A percentile compares a stretch with the other conserved stretches of the same genome.
Evolutionary conservation across 1,284 basidiomycete genomes (phyloP).

Genomic region (Hymenochaete sp.): DNA sequence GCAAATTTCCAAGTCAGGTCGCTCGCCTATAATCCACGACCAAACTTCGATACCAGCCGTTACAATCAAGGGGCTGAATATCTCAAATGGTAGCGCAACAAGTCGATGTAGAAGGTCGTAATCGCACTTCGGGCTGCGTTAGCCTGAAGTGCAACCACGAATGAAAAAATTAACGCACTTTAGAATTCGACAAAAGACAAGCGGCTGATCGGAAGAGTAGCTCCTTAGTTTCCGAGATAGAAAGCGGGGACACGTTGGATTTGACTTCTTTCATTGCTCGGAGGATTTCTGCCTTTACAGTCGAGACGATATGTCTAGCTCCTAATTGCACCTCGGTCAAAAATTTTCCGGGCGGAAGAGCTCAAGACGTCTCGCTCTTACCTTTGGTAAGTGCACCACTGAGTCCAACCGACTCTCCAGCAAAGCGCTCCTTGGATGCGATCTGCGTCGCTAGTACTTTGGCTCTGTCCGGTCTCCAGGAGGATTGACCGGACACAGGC

Average conservation of each 20-base stretch:
- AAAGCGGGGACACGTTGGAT: conserved; percentile 61
- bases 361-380: no score
- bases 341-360: not conserved
- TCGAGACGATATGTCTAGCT: not conserved
- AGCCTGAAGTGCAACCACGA: not conserved
- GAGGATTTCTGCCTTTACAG: conserved; percentile 53
- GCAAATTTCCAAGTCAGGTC: conserved; percentile 65
- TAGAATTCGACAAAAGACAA: conserved; percentile 59
- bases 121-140: conserved; percentile 50
- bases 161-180: conserved; percentile 35
- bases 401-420: conserved; percentile 82
- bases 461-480: conserved; percentile 64
- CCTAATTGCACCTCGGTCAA: not conserved
- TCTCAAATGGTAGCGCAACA: conserved; percentile 82
- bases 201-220: conserved; percentile 86
- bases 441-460: conserved; percentile 74
- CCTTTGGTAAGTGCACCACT: no score
- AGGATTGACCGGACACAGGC: conserved; percentile 50
- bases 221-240: conserved; percentile 74
- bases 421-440: conserved; percentile 78
- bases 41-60: conserved; percentile 88
- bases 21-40: conserved; percentile 93
- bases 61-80: conserved; percentile 82
- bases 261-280: conserved; percentile 61
- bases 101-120: conserved; percentile 83